Base-by-base conservation (phyloP, 768 basidiomycete genomes). In the Trametes sanguinea region DNA sequence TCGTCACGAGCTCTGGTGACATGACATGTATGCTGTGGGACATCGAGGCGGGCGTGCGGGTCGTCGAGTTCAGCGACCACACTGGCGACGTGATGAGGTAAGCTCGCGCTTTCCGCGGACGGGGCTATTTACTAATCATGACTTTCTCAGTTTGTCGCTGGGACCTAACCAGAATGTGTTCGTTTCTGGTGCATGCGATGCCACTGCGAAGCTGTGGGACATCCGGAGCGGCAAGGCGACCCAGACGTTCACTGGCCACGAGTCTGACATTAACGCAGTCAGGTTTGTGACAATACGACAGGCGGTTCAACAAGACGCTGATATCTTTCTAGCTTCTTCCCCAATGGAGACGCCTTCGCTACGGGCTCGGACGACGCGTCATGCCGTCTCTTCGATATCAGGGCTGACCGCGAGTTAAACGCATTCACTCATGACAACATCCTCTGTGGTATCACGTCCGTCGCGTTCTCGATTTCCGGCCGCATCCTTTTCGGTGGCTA, bases 1-100 rank as follows among this genome's bases (percentile, higher is more conserved):
- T 99, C 70, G 90, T 99, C 65, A 99, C 96, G 39, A 89, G 87
- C 69, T 98, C 95, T 37, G 96, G 96, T 57, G 96, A 99, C 74
- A 99, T 99, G 96, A 97, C 96, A 35, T 99, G 96, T 76, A 98
- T 99, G 95, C 83, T 98, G 32, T 99, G 97, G 96, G 96, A 99
- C 76, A 94, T 99, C 62, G 96, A 99, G 76, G 94, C 94, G 29
- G 97, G 96, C 66, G 94, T 96, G 1, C 81, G 96, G 64, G 91
- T 95, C n/a, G 91, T 96, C 69, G 97, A 98, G 78, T 99, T 99
- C 76, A 97, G 92, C 72, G 96, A 99, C 76, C 96, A 99, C 73
- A 98, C 97, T 14, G 96, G 97, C 45, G 96, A 99, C 79, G 96
- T 99, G 62, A 99, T 99, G 96, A 98, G 95, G 96, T 96, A 71